Evolutionary conservation across 2,329 filamentous ascomycete genomes (phyloP).

Genomic region (Polytolypa hystricis): DNA sequence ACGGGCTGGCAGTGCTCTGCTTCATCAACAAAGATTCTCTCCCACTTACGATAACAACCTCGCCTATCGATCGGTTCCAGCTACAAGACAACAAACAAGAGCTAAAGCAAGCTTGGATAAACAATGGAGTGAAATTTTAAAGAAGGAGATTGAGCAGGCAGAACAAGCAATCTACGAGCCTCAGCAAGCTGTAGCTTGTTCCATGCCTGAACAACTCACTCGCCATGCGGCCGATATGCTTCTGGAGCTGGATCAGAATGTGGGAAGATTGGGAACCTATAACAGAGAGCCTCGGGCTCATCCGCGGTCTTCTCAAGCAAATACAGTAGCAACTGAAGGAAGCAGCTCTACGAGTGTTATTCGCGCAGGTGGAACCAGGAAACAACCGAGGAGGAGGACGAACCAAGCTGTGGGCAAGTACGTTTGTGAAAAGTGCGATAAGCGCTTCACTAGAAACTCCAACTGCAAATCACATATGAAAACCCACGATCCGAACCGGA

Average conservation of each 20-base stretch:
- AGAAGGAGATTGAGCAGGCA: constrained; percentile 6
- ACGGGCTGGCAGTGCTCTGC: constrained; percentile 1
- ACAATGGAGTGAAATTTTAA: background rate
- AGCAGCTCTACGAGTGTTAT: background rate
- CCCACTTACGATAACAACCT: constrained; percentile 1
- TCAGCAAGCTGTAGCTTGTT: constrained; percentile 11
- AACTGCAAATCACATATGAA: constrained; percentile 82
- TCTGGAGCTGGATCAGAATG: constrained; percentile 6
- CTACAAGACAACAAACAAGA: constrained; percentile 3
- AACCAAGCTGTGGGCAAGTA: constrained; percentile 51
- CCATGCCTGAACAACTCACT: background rate
- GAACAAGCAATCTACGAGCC: constrained; percentile 10
- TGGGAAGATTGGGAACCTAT: constrained; percentile 1
- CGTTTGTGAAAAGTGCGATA: constrained; percentile 63
- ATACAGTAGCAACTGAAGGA: background rate
- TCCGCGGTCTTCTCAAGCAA: constrained; percentile 5
- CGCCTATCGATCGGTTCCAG: constrained; percentile 2
- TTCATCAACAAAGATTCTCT: constrained; percentile 4
- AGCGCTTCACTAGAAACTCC: constrained; percentile 70
- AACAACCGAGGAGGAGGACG: constrained; percentile 4
- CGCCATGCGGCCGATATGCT: background rate
- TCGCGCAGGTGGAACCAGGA: constrained; percentile 4
- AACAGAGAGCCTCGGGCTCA: constrained; percentile 4
- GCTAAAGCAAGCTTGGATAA: background rate
- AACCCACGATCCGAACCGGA: constrained; percentile 64